Evolutionary conservation across 2,329 filamentous ascomycete species (phyloP).

Genomic region (Fonsecaea multimorphosa): DNA sequence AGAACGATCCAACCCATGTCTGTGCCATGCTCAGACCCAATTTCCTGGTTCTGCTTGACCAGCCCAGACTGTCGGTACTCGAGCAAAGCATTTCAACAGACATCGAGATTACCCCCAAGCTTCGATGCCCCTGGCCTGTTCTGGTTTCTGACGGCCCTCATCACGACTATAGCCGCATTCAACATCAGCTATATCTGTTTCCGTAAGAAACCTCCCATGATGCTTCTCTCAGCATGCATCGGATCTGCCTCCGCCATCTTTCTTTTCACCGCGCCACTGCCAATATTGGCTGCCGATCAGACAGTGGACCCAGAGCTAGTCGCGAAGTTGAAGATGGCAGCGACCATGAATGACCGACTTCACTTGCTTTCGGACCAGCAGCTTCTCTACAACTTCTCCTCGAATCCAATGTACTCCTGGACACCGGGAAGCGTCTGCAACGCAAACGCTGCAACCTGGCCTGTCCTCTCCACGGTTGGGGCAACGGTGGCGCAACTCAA

Average conservation of each 20-base stretch:
- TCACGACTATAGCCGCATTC: slow-evolving; percentile 19
- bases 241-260: slow-evolving; percentile 36
- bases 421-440: slow-evolving; percentile 33
- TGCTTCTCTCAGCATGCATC: slow-evolving; percentile 26
- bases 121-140: slow-evolving; percentile 4
- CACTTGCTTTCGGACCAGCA: slow-evolving; percentile 51
- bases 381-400: slow-evolving; percentile 59
- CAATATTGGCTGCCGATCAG: slow-evolving; percentile 45
- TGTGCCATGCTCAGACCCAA: slow-evolving; percentile 26
- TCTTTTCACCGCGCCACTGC: slow-evolving; percentile 35
- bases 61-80: slow-evolving; percentile 10
- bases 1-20: slow-evolving; percentile 24
- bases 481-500: slow-evolving; percentile 52
- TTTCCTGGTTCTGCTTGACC: slow-evolving; percentile 29
- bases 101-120: not conserved
- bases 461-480: slow-evolving; percentile 49
- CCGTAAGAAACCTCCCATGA: slow-evolving; percentile 13
- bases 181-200: slow-evolving; percentile 22
- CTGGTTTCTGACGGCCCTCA: not conserved
- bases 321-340: slow-evolving; percentile 47
- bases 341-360: slow-evolving; percentile 56
- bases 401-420: slow-evolving; percentile 32
- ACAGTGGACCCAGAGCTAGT: slow-evolving; percentile 51
- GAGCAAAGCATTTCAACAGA: slow-evolving; percentile 12
- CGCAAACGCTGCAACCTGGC: slow-evolving; percentile 52